phyloP scores from a whole-genome alignment of 306 rosid genomes.

The Cicer chorassanicum region DNA sequence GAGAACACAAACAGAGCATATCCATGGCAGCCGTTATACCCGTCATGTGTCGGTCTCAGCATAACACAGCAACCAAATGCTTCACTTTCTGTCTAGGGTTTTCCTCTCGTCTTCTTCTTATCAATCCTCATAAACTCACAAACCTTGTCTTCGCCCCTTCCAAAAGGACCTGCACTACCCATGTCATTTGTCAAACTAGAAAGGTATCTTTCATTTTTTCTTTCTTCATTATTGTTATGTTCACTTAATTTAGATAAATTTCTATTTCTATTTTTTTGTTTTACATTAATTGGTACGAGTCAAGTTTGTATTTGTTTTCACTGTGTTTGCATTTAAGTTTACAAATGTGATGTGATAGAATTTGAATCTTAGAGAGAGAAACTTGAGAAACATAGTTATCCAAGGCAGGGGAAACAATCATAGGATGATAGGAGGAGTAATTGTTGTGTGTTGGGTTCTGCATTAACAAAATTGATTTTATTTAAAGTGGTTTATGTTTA shows the following conservation, averaged over 20 bases:
- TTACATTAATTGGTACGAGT: background rate
- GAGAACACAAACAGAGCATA: background rate
- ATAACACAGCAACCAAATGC: background rate
- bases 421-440: too few species aligned
- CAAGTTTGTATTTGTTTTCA: too few species aligned
- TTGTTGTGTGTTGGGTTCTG: too few species aligned
- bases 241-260: background rate
- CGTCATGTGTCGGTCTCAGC: constrained; percentile 3
- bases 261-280: background rate
- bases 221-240: background rate
- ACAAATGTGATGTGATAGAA: background rate
- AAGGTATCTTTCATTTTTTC: constrained; percentile 51
- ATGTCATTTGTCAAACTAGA: constrained; percentile 47
- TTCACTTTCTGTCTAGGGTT: constrained; percentile 32
- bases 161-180: constrained; percentile 41
- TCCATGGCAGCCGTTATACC: background rate
- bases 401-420: background rate
- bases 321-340: background rate
- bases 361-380: background rate
- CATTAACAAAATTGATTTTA: too few species aligned
- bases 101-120: constrained; percentile 32
- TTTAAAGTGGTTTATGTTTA: too few species aligned
- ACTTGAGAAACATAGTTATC: background rate
- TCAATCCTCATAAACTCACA: constrained; percentile 1
- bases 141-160: constrained; percentile 30